phyloP scores from a whole-genome alignment of 2,329 filamentous ascomycete species.

The Lasiodiplodia citricola region DNA sequence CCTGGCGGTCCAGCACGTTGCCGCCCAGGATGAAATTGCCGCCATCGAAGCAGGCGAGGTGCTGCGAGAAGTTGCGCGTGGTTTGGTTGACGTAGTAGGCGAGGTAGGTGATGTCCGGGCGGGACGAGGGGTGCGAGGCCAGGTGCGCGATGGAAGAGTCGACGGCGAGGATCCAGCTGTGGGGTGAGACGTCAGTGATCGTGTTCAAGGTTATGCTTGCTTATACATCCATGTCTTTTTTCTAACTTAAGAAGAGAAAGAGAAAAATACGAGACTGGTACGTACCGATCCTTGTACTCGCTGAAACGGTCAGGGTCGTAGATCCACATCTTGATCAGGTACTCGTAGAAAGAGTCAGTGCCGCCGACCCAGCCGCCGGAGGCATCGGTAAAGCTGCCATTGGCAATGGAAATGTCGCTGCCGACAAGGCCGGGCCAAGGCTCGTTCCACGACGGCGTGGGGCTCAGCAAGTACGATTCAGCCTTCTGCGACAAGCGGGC shows the following conservation, averaged over 20 bases:
- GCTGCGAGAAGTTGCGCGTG: constrained; percentile 47
- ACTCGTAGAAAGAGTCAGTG: constrained; percentile 84
- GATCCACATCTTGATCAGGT: constrained; percentile 88
- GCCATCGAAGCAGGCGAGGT: constrained; percentile 79
- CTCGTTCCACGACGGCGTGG: constrained; percentile 66
- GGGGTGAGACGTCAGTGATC: background rate
- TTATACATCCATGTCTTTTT: too few relatives aligned
- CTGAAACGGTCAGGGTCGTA: constrained; percentile 72
- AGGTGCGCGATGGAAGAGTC: constrained; percentile 77
- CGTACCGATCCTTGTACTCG: constrained; percentile 66
- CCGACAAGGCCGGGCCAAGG: constrained; percentile 81
- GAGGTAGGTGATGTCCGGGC: constrained; percentile 75
- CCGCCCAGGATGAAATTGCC: constrained; percentile 87
- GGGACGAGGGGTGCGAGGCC: constrained; percentile 67
- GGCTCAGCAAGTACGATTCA: constrained; percentile 72
- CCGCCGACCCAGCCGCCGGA: constrained; percentile 78
- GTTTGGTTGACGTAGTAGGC: constrained; percentile 59
- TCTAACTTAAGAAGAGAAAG: too few relatives aligned
- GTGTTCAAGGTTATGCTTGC: too few relatives aligned
- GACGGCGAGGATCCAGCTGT: constrained; percentile 71
- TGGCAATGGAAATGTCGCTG: constrained; percentile 66
- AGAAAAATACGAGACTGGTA: background rate
- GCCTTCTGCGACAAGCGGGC: constrained; percentile 68
- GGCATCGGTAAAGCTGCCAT: constrained; percentile 70
- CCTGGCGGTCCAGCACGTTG: constrained; percentile 66